Base-by-base conservation (phyloP, 768 basidiomycete genomes). In the Suillus lakei region DNA sequence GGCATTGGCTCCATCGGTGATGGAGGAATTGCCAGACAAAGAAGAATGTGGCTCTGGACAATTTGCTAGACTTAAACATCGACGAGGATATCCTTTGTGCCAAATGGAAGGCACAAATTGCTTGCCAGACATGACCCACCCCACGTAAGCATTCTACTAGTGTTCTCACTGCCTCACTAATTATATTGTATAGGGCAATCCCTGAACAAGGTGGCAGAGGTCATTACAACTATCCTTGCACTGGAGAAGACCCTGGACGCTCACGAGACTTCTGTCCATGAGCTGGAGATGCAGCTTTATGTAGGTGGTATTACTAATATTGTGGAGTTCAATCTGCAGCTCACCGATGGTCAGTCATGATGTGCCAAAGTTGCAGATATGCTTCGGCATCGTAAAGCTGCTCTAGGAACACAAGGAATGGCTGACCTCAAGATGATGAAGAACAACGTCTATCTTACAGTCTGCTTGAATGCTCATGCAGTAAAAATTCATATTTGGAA, bases 381-480 rank as follows among this genome's bases (percentile, higher is more conserved):
- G 16, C 36, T 63, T 34, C 9, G 3, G 26, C 0, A 7, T 34
- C 1, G 12, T 23, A 34, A 28, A 3, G 59, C 62, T 32, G 0
- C 54, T 1, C 32, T 60, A 23, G 58, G 16, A 26, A 1, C 8
- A 2, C 26, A 30, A 30, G 62, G 2, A 32, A 1, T 16, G 26
- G 59, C 32, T 9, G 2, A 60, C 18, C 54, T 63, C 12, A 0
- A 3, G 26, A 62, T 0, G 18, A 26, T 66, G 23, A n/a, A 39
- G 16, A 34, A 43, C 2, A 12, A 43, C 1, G 54, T 18, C 0
- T 70, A 38, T 9, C 56, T 66, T 4, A 61, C 15, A 12, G 5
- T 66, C n/a, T 38, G 60, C 21, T 65, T 71, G 62, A 72, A 74
- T 63, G 71, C 70, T 15, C 66, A 10, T 0, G 67, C 70, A 21